Conservation (phyloP, 305 asterid genomes). For the Solanum aculeatissimum region DNA sequence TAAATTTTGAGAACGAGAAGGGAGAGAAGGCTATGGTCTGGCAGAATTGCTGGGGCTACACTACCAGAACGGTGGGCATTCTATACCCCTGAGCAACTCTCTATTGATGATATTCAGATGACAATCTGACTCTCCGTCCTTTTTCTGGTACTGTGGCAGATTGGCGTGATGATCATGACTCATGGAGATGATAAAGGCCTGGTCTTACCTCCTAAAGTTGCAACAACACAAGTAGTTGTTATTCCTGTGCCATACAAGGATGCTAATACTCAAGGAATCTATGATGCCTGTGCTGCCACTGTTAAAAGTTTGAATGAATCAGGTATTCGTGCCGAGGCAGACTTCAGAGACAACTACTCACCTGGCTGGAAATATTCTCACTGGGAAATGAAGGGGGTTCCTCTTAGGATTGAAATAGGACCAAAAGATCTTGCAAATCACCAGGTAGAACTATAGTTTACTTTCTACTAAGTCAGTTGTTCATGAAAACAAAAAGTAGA, state of each 20-base stretch:
- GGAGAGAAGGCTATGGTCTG: constrained; percentile 82
- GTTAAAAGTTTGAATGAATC: constrained; percentile 53
- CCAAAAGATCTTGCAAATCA: constrained; percentile 84
- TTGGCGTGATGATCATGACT: constrained; percentile 92
- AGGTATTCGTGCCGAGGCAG: constrained; percentile 82
- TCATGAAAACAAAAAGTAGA: neutral
- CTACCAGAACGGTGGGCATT: constrained; percentile 66
- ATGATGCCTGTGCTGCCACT: constrained; percentile 63
- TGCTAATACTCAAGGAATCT: constrained; percentile 69
- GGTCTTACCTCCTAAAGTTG: constrained; percentile 91
- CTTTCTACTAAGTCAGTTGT: neutral
- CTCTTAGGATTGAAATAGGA: constrained; percentile 92
- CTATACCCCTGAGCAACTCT: neutral
- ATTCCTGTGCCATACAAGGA: constrained; percentile 86
- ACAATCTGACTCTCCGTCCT: neutral
- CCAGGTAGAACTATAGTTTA: constrained; percentile 37
- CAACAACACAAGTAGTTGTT: constrained; percentile 70
- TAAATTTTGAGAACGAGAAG: constrained; percentile 78
- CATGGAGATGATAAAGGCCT: constrained; percentile 94
- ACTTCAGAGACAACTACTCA: constrained; percentile 77
- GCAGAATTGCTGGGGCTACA: constrained; percentile 98
- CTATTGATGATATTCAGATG: neutral
- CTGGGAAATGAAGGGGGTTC: constrained; percentile 98
- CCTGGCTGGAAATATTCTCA: constrained; percentile 97
- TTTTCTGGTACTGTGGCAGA: constrained; percentile 24